Conservation (phyloP, 2,329 filamentous ascomycete species). For the Paradendryphiella salina region DNA sequence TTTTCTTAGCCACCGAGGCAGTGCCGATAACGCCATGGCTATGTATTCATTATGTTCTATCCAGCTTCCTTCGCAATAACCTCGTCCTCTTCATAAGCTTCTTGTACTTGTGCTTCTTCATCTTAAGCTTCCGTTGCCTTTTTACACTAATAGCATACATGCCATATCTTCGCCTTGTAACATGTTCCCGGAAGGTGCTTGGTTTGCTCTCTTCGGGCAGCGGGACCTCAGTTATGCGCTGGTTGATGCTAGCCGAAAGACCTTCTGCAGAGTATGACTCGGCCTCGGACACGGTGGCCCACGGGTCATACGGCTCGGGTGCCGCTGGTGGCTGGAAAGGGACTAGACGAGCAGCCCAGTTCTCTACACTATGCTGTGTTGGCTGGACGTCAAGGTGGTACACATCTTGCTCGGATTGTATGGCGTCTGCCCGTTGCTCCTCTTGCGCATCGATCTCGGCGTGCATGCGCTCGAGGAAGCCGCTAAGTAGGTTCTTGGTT, state of each 20-base stretch:
- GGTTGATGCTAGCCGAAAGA: conserved; percentile 36
- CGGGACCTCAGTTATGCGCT: conserved; percentile 36
- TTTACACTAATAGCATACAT: conserved; percentile 90
- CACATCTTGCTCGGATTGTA: conserved; percentile 40
- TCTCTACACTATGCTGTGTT: conserved; percentile 44
- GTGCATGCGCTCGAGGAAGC: conserved; percentile 48
- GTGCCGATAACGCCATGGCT: conserved; percentile 17
- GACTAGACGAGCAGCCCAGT: conserved; percentile 58
- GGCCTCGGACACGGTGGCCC: conserved; percentile 30
- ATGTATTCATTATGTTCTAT: conserved; percentile 41
- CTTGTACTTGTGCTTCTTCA: conserved; percentile 99
- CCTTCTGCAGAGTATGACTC: conserved; percentile 18
- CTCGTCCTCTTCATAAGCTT: conserved; percentile 94
- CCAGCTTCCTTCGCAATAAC: conserved; percentile 83
- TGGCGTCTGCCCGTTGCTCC: conserved; percentile 45
- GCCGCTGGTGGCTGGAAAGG: conserved; percentile 86
- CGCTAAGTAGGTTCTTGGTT: conserved; percentile 52
- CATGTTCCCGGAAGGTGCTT: conserved; percentile 35
- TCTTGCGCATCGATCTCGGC: conserved; percentile 38
- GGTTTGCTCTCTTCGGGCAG: conserved; percentile 18
- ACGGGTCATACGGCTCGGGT: conserved; percentile 62
- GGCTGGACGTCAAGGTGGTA: conserved; percentile 41
- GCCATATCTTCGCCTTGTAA: conserved; percentile 39
- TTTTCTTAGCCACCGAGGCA: conserved; percentile 16
- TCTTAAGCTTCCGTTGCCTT: conserved; percentile 91